Percentiles rank a stretch among this genome's conserved stretches.
Evolutionary conservation across 2,329 filamentous ascomycete species (phyloP).

Genomic region (Fusarium humuli): DNA sequence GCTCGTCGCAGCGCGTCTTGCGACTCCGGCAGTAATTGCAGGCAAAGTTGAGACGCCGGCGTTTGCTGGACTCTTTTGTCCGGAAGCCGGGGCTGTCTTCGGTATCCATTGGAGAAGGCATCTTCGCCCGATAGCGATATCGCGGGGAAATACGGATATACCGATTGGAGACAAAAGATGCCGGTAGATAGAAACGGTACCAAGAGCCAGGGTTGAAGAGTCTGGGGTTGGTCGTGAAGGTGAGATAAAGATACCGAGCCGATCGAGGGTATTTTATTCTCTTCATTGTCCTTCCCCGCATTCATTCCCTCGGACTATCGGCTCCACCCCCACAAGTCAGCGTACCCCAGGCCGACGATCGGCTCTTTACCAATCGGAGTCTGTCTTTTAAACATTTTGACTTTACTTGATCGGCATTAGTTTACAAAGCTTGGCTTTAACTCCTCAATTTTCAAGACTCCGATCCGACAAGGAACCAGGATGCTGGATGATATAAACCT

Average conservation of each 20-base stretch:
- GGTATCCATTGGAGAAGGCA: slow-evolving; percentile 22
- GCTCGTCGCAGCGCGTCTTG: slow-evolving; percentile 13
- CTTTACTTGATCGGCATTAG: neutral
- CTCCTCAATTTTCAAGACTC: neutral
- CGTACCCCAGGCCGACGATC: neutral
- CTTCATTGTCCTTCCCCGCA: slow-evolving; percentile 9
- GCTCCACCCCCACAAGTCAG: slow-evolving; percentile 22
- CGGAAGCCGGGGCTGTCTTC: slow-evolving; percentile 14
- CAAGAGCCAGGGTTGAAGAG: neutral
- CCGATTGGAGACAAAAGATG: neutral
- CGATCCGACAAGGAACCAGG: slow-evolving; percentile 2
- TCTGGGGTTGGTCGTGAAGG: neutral
- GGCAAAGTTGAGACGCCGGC: slow-evolving; percentile 20
- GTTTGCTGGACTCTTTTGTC: neutral
- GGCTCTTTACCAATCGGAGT: slow-evolving; percentile 5
- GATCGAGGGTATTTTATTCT: slow-evolving; percentile 15
- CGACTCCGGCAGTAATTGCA: slow-evolving; percentile 21
- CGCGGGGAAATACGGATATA: neutral
- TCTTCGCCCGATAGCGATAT: neutral
- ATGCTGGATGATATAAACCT: neutral
- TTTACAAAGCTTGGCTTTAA: neutral
- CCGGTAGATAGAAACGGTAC: neutral
- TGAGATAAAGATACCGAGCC: slow-evolving; percentile 17
- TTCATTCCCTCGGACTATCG: slow-evolving; percentile 10
- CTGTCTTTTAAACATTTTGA: neutral